Conservation (phyloP, 2,329 filamentous ascomycete genomes). For the Monosporascus sp. region DNA sequence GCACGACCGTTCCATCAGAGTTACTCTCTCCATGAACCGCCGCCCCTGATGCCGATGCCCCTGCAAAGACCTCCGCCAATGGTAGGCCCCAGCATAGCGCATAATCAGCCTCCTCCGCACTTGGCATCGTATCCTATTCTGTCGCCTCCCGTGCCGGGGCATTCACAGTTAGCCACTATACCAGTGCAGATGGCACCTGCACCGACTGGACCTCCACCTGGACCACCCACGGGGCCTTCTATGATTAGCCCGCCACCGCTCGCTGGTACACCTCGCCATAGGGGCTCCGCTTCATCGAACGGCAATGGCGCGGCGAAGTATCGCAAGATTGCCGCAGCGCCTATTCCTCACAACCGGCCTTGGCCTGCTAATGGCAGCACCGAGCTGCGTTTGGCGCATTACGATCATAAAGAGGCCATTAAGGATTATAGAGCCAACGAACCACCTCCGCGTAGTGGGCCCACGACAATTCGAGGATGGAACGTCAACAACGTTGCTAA, state of each 20-base stretch:
- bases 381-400: conserved; percentile 55
- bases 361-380: conserved; percentile 40
- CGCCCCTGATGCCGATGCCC: conserved; percentile 19
- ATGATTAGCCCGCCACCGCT: conserved; percentile 23
- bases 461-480: conserved; percentile 55
- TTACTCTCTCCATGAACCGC: conserved; percentile 28
- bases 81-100: conserved; percentile 12
- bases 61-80: conserved; percentile 16
- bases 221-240: conserved; percentile 7
- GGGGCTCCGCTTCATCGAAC: conserved; percentile 27
- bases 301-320: conserved; percentile 38
- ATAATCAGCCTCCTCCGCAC: conserved; percentile 14
- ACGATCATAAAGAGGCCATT: conserved; percentile 49
- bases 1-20: conserved; percentile 31
- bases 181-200: conserved; percentile 17
- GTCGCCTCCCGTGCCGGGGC: conserved; percentile 21
- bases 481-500: conserved; percentile 41
- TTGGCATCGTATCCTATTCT: conserved; percentile 14
- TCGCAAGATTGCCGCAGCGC: conserved; percentile 55
- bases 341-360: conserved; percentile 46
- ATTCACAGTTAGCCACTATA: conserved; percentile 21
- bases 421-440: conserved; percentile 54
- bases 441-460: conserved; percentile 50
- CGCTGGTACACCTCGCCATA: conserved; percentile 23
- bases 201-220: conserved; percentile 21